Evolutionary conservation across 768 basidiomycete species (phyloP).

Genomic region (Hemileccinum impolitum): DNA sequence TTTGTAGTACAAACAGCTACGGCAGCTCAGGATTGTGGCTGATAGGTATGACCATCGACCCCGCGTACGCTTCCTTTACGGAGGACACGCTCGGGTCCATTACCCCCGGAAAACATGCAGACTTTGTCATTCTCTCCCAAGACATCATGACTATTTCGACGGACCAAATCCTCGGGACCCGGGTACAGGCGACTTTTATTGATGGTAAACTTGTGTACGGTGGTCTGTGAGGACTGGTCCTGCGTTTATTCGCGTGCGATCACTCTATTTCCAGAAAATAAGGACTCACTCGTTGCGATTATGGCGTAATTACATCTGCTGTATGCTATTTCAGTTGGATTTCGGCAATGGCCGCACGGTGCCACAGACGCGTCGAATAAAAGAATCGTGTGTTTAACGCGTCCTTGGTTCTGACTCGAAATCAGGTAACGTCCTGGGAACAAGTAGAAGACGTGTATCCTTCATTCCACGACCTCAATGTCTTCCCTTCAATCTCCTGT

Average conservation of each 20-base stretch:
- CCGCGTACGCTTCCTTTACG: constrained; percentile 64
- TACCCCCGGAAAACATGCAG: constrained; percentile 73
- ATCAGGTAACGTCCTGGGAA: too few species aligned
- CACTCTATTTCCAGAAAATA: background rate
- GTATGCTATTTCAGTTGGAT: too few species aligned
- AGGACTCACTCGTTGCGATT: too few species aligned
- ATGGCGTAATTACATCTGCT: too few species aligned
- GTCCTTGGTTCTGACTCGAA: background rate
- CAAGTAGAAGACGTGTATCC: background rate
- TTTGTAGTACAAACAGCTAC: background rate
- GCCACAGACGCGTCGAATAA: constrained; percentile 25
- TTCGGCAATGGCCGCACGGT: constrained; percentile 3
- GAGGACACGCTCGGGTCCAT: constrained; percentile 75
- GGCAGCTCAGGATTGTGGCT: background rate
- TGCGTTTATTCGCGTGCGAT: background rate
- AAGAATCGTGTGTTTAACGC: background rate
- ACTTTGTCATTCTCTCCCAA: constrained; percentile 79
- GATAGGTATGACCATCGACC: constrained; percentile 83
- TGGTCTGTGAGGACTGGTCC: constrained; percentile 20
- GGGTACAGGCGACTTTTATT: constrained; percentile 72
- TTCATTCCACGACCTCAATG: constrained; percentile 14
- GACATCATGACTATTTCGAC: constrained; percentile 72
- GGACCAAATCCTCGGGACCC: constrained; percentile 59
- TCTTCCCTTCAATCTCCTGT: constrained; percentile 14
- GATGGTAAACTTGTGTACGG: constrained; percentile 62